Base-by-base conservation (phyloP, 192 early-diverging fungal genomes). In the Podila epicladia region DNA sequence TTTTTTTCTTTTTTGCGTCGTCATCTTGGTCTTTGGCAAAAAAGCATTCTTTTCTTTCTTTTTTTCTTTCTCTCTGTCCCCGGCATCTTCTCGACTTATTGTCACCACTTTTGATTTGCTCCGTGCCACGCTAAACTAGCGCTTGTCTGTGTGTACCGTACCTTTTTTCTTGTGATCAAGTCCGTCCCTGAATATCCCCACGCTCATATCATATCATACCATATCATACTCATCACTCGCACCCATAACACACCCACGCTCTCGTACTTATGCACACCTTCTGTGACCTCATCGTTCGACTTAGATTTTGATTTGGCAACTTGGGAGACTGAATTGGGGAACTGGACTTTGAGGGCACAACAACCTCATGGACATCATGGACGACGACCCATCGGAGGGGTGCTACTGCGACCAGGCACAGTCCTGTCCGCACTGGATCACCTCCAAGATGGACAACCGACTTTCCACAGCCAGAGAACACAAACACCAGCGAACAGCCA, bases 341-440 rank as follows among this genome's bases (percentile, higher is more conserved):
- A 48, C 57, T 35, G 41, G 13, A 45, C 41, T 45, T 15, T 37
- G 35, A 37, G 35, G 9, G 35, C 35, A 37, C 13, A 15, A 12
- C 38, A 12, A 45, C 11, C 53, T 0, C 24, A 55, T 55, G 53
- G 53, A 49, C 62, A 22, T 33, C 19, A 22, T 57, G 13, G 67
- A 72, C 65, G 70, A 79, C 17, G 76, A 79, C 41, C 58, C 69
- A n/a, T 72, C 76, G 24, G 76, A 79, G 50, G 76, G 76, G 17
- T 79, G 76, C 50, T 79, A 79, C 35, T 79, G 76, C 20, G 58
- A 57, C 24, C 76, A 79, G 70, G 76, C 65, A 55, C 76, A 71
- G 65, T 64, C 64, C 24, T 79, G 76, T 24, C 70, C 76, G 45
- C 76, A 79, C 45, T 79, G 76, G 76, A 79, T 79, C 50, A 61